Base-by-base conservation (phyloP, 805 yeast genomes). In the Clavispora fructus region DNA sequence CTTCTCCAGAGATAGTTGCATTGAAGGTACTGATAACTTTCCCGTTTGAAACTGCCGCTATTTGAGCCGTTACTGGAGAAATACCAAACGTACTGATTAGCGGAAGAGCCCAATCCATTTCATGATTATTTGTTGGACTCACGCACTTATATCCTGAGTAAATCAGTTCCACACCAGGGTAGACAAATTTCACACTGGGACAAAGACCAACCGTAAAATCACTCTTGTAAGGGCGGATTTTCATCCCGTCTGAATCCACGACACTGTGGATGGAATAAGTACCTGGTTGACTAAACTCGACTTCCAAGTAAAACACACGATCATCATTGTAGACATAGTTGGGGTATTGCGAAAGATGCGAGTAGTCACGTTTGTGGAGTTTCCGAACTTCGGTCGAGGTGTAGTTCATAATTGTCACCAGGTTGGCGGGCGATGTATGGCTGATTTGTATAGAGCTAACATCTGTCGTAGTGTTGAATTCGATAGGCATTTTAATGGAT, bases 381-480 rank as follows among this genome's bases (percentile, higher is more conserved):
- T 67, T 73, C 27, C 68, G 68, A 49, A 92, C 67, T 19, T 85
- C 84, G 30, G 71, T 70, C 37, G 73, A 73, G 1, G 87, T 77
- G 61, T 74, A 86, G 54, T 82, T 81, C 33, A 80, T 60, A 12
- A 69, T 55, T 1, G 68, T 59, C 14, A 75, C 64, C 39, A 71
- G 67, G 53, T 79, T 77, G 4, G 80, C 73, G 6, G 87, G 75
- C 43, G 80, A 80, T 14, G 74, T 76, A 58, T 76, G 79, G 47
- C 79, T 76, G 39, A 94, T 60, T 60, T 85, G 89, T 41, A 94
- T 67, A 42, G 68, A 72, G 1, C 82, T 83, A 4, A 95, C 77
- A 35, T 81, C 85, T 5, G 81, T 76, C 2, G 96, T 81, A 10
- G 96, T 83, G 56, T 94, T 91, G 55, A 89, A 77, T 53, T 83